These are phyloP conservation scores for Angomonas deanei DNA, from an alignment of 208 protist genomes.

Conservation along the genomic window DNA sequence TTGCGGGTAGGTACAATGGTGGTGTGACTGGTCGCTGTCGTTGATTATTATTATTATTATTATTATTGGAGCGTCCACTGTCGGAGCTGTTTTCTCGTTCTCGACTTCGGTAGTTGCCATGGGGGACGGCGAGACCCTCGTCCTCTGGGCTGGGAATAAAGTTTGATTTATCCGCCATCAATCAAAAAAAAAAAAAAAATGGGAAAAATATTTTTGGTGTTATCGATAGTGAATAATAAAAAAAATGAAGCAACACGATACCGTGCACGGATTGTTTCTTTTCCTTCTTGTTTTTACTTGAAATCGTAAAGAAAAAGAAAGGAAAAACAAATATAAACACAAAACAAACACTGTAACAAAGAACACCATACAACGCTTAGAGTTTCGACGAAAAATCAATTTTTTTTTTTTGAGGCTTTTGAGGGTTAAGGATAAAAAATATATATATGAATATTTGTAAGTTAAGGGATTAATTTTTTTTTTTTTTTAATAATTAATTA, in stretches of 20 bases:
- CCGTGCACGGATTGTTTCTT: not conserved
- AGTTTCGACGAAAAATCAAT: not conserved
- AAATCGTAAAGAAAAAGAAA: not conserved
- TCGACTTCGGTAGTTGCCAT: not conserved
- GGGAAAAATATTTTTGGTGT: no score
- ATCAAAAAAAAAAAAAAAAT: no score
- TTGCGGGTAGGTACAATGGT: not conserved
- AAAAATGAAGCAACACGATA: not conserved
- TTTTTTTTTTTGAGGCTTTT: not conserved
- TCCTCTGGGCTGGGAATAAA: not conserved
- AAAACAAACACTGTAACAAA: not conserved
- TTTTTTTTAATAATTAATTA: constrained; percentile 4
- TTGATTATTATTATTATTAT: not conserved
- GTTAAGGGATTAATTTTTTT: constrained; percentile 6
- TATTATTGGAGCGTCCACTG: not conserved
- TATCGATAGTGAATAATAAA: not conserved
- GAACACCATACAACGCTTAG: no score
- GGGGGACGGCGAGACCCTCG: not conserved
- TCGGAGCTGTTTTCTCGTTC: not conserved
- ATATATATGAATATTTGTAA: constrained; percentile 6
- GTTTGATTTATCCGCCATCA: no score
- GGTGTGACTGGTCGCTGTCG: not conserved
- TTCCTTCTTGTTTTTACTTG: not conserved
- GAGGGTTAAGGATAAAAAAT: not conserved
- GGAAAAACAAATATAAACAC: not conserved